These are phyloP conservation scores for Neurospora tetraspora DNA, from an alignment of 495 filamentous ascomycete genomes.

Conservation along the genomic window DNA sequence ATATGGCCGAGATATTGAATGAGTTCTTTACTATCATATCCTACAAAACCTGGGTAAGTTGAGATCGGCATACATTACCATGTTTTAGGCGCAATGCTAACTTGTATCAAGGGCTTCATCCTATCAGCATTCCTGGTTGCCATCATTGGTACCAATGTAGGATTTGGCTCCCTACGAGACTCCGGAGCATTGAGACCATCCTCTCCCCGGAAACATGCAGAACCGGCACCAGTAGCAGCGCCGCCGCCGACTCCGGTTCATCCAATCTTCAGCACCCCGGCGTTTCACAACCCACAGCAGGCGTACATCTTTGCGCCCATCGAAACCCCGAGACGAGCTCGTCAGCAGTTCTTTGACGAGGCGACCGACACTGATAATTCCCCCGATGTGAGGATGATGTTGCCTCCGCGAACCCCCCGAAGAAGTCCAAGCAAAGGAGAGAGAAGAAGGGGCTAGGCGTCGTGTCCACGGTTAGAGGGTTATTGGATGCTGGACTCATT, in stretches of 20 bases:
- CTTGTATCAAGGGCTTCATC: constrained; percentile 35
- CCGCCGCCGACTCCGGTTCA: constrained; percentile 18
- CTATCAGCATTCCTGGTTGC: constrained; percentile 45
- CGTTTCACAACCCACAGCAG: constrained; percentile 20
- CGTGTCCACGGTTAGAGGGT: constrained; percentile 30
- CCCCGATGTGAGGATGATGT: constrained; percentile 22
- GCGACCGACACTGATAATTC: constrained; percentile 34
- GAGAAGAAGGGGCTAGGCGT: constrained; percentile 21
- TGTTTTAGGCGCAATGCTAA: constrained; percentile 9
- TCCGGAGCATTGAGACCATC: neutral
- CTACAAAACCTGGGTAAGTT: constrained; percentile 38
- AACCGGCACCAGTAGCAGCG: constrained; percentile 6
- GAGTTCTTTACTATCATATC: constrained; percentile 36
- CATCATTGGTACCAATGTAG: constrained; percentile 47
- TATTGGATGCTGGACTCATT: constrained; percentile 10
- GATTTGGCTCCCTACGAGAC: constrained; percentile 32
- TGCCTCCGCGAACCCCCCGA: constrained; percentile 31
- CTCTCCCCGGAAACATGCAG: neutral
- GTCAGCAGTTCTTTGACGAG: constrained; percentile 25
- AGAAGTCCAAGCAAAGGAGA: constrained; percentile 37
- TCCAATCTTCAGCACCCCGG: constrained; percentile 16
- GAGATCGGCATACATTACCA: neutral
- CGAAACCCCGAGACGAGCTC: constrained; percentile 32
- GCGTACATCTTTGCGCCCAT: constrained; percentile 35
- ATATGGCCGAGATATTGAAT: constrained; percentile 37